These are phyloP conservation scores for Neckera pumila DNA, from an alignment of 225 moss, liverwort and hornwort species.

Conservation along the genomic window DNA sequence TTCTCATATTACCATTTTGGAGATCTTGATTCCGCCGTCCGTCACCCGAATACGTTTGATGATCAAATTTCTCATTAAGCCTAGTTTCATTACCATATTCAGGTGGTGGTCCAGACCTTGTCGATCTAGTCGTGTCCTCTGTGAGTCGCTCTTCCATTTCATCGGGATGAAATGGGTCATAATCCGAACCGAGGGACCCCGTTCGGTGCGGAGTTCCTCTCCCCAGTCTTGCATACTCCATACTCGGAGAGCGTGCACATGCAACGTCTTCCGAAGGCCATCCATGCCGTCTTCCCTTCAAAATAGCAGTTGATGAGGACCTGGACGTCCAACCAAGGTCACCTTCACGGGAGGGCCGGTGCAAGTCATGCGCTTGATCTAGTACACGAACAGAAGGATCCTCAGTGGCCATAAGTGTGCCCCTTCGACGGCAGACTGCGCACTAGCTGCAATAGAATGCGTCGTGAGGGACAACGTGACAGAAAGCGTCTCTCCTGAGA, in stretches of 20 bases:
- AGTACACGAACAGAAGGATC: neutral
- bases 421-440: neutral
- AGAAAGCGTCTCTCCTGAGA: neutral
- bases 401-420: slow-evolving; percentile 10
- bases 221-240: neutral
- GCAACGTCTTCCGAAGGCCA: slow-evolving; percentile 3
- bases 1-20: neutral
- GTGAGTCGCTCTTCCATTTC: neutral
- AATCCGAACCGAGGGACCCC: neutral
- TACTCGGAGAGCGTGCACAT: neutral
- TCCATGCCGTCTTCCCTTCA: neutral
- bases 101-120: neutral
- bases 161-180: slow-evolving; percentile 7
- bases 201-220: neutral
- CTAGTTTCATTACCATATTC: neutral
- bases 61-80: neutral
- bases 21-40: neutral
- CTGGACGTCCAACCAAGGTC: neutral
- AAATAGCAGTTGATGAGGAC: neutral
- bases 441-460: neutral
- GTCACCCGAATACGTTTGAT: neutral
- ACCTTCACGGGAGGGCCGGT: neutral
- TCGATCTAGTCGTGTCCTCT: neutral
- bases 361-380: slow-evolving; percentile 6
- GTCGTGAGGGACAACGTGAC: neutral